A percentile compares a stretch with the other conserved stretches of the same genome.
Conservation (phyloP, 164 flowering plant genomes). For the Cinnamomum chago region DNA sequence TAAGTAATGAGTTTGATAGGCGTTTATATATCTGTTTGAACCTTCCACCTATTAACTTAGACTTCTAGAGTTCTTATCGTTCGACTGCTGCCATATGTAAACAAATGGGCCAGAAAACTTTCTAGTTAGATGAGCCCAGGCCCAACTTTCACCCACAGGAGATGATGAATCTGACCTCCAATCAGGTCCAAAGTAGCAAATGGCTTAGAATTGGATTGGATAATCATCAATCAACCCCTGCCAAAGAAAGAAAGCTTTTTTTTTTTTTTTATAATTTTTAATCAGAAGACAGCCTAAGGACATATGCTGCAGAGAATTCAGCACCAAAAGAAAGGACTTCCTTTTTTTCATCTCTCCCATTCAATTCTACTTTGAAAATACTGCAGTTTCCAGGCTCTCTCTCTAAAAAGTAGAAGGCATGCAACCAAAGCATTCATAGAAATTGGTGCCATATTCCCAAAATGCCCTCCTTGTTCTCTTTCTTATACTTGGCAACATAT, state of each 20-base stretch:
- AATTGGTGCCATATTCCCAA: neutral
- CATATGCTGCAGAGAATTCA: neutral
- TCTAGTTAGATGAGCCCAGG: neutral
- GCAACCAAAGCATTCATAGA: neutral
- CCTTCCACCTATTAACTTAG: too few relatives aligned
- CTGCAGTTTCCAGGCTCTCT: neutral
- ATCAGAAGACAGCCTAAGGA: neutral
- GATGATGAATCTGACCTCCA: neutral
- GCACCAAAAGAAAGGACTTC: neutral
- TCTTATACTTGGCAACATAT: too few relatives aligned
- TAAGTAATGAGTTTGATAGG: too few relatives aligned
- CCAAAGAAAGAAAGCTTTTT: too few relatives aligned
- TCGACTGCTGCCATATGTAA: too few relatives aligned
- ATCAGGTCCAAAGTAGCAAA: neutral
- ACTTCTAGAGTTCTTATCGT: too few relatives aligned
- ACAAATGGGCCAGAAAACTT: neutral
- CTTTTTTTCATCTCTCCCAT: neutral
- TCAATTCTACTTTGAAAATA: neutral
- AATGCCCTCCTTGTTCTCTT: neutral
- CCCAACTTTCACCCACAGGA: neutral
- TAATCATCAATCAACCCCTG: too few relatives aligned
- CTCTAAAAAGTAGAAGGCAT: neutral
- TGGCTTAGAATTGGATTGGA: neutral
- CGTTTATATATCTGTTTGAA: too few relatives aligned
- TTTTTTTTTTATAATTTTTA: too few relatives aligned